Evolutionary conservation across 2,329 filamentous ascomycete genomes (phyloP).

Genomic region (Xylariaceae sp.): DNA sequence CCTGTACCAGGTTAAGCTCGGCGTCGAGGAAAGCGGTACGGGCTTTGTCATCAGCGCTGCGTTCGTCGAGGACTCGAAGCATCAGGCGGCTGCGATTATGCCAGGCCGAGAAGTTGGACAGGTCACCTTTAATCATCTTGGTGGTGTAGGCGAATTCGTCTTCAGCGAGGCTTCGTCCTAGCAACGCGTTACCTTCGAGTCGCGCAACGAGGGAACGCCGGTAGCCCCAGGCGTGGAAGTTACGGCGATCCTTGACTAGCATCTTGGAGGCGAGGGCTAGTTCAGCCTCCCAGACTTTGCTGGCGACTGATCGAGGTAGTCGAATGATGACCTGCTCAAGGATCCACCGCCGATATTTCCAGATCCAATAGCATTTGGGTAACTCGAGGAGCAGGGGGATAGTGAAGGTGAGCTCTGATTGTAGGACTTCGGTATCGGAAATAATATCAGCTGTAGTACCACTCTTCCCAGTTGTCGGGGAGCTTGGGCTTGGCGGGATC

Average conservation of each 20-base stretch:
- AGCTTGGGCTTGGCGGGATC: constrained; percentile 55
- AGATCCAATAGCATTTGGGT: constrained; percentile 99
- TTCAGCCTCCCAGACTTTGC: constrained; percentile 82
- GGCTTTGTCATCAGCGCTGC: constrained; percentile 66
- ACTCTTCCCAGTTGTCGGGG: constrained; percentile 60
- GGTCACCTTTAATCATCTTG: constrained; percentile 81
- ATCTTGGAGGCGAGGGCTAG: constrained; percentile 85
- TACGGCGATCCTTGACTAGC: constrained; percentile 83
- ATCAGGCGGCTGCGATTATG: constrained; percentile 89
- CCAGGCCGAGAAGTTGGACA: constrained; percentile 98
- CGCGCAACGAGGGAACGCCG: constrained; percentile 78
- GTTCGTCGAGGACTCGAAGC: constrained; percentile 74
- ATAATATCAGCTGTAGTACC: constrained; percentile 56
- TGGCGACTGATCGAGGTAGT: constrained; percentile 62
- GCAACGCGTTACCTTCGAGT: constrained; percentile 66
- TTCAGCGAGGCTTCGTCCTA: constrained; percentile 72
- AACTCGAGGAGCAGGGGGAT: constrained; percentile 83
- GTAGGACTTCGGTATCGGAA: constrained; percentile 60
- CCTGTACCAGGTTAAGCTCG: constrained; percentile 78
- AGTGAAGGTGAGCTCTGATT: constrained; percentile 79
- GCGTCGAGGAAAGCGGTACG: constrained; percentile 75
- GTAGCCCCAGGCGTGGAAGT: constrained; percentile 98
- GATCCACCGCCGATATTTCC: constrained; percentile 93
- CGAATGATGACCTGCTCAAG: constrained; percentile 73
- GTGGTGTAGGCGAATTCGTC: constrained; percentile 89